A percentile compares a stretch with the other conserved stretches of the same genome.
Conservation (phyloP, 2,329 filamentous ascomycete genomes). For the Metarhizium sp. region DNA sequence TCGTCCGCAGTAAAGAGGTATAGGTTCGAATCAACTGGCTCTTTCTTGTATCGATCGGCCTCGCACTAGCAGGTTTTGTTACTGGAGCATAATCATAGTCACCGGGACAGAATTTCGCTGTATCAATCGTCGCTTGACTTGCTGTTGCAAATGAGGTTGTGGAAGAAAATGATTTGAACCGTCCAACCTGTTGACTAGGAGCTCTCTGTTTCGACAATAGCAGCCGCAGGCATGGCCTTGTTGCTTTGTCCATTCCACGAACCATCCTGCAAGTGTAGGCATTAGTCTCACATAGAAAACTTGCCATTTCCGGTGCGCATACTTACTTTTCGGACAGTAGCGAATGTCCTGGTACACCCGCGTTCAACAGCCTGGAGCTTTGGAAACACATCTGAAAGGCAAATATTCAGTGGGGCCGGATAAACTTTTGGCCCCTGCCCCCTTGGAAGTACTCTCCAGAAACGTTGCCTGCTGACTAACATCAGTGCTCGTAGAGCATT, state of each 20-base stretch:
- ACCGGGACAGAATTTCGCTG: slow-evolving; percentile 14
- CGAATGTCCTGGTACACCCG: not conserved
- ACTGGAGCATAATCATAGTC: slow-evolving; percentile 46
- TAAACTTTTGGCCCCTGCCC: not conserved
- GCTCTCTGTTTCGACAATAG: slow-evolving; percentile 4
- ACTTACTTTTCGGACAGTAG: not conserved
- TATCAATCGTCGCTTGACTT: not conserved
- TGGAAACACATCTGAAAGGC: too few species aligned
- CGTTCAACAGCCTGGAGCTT: not conserved
- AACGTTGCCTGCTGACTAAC: not conserved
- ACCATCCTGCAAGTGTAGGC: slow-evolving; percentile 11
- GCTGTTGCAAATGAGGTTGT: slow-evolving; percentile 10
- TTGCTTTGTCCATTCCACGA: slow-evolving; percentile 8
- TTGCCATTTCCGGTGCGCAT: not conserved
- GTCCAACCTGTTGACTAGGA: not conserved
- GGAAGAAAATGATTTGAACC: slow-evolving; percentile 12
- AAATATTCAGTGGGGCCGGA: not conserved
- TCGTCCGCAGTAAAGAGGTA: slow-evolving; percentile 76
- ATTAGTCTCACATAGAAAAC: not conserved
- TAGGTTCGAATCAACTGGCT: slow-evolving; percentile 81
- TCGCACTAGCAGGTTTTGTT: slow-evolving; percentile 69
- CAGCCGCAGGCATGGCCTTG: slow-evolving; percentile 12
- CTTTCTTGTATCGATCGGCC: slow-evolving; percentile 79
- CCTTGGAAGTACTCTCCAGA: not conserved
- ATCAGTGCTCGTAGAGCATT: not conserved